These are phyloP conservation scores for Bimuria novae-zelandiae DNA, from an alignment of 2,329 filamentous ascomycete species.

Conservation along the genomic window DNA sequence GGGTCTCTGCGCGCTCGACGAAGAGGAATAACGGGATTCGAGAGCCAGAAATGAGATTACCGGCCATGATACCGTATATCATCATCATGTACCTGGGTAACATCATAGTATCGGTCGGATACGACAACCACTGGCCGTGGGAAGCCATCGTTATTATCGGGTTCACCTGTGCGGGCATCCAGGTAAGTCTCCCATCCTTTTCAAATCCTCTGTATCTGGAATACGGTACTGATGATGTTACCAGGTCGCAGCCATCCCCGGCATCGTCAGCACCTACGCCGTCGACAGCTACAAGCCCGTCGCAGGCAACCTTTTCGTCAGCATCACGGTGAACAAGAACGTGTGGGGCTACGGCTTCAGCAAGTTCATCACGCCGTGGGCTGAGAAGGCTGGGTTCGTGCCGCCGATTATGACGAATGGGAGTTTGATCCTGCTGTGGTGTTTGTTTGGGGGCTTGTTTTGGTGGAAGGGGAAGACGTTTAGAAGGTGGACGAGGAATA, in stretches of 20 bases:
- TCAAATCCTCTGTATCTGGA: not conserved
- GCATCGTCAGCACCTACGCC: conserved; percentile 63
- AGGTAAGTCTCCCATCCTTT: not conserved
- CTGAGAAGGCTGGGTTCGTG: conserved; percentile 55
- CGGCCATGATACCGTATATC: conserved; percentile 62
- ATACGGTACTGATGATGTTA: too few species aligned
- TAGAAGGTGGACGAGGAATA: conserved; percentile 60
- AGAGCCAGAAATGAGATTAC: conserved; percentile 63
- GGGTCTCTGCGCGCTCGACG: conserved; percentile 60
- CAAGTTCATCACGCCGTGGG: conserved; percentile 61
- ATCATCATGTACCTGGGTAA: conserved; percentile 62
- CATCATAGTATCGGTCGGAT: conserved; percentile 60
- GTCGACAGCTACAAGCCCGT: conserved; percentile 69
- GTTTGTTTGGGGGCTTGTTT: conserved; percentile 59
- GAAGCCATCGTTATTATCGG: conserved; percentile 62
- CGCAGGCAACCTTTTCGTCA: conserved; percentile 62
- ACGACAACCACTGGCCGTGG: conserved; percentile 59
- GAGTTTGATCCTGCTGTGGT: conserved; percentile 58
- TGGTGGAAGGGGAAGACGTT: conserved; percentile 64
- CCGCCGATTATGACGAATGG: conserved; percentile 66
- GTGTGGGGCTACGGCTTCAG: conserved; percentile 65
- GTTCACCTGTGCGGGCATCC: conserved; percentile 60
- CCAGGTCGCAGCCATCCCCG: conserved; percentile 65
- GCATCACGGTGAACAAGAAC: conserved; percentile 68
- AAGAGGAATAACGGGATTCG: conserved; percentile 59